Evolutionary conservation across 805 yeast species (phyloP).

Genomic region (Sungouiozyma ichnusensis): DNA sequence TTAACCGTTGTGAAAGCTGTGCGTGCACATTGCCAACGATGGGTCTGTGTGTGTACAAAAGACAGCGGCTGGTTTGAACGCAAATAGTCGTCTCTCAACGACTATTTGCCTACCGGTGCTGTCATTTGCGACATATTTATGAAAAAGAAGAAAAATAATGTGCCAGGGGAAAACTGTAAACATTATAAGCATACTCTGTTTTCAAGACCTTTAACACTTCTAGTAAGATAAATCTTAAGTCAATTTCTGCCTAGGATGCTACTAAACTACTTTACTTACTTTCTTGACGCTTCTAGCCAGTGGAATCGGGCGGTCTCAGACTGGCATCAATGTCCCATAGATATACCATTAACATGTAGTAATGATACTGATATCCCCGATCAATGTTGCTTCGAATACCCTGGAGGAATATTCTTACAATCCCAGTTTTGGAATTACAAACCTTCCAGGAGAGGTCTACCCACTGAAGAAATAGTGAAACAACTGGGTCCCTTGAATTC

Average conservation of each 20-base stretch:
- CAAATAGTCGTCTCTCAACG: too few relatives aligned
- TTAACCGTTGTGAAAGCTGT: too few relatives aligned
- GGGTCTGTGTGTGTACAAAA: too few relatives aligned
- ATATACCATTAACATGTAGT: conserved; percentile 51
- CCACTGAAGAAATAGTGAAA: conserved; percentile 17
- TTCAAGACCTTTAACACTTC: neutral
- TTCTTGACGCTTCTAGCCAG: neutral
- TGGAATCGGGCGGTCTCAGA: neutral
- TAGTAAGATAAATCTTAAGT: too few relatives aligned
- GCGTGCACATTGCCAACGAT: too few relatives aligned
- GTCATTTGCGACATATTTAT: too few relatives aligned
- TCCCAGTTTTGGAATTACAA: conserved; percentile 91
- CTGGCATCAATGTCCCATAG: conserved; percentile 38
- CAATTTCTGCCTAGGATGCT: too few relatives aligned
- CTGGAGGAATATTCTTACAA: conserved; percentile 72
- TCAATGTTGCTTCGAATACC: conserved; percentile 76
- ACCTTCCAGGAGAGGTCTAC: conserved; percentile 36
- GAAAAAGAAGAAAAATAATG: too few relatives aligned
- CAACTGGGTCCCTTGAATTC: conserved; percentile 53
- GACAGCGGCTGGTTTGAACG: too few relatives aligned
- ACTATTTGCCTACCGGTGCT: too few relatives aligned
- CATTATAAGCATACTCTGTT: too few relatives aligned
- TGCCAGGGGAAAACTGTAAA: too few relatives aligned
- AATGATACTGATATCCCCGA: conserved; percentile 45
- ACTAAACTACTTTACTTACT: neutral